Conservation (phyloP, 345 rosid species). For the Trapa bicornis region DNA sequence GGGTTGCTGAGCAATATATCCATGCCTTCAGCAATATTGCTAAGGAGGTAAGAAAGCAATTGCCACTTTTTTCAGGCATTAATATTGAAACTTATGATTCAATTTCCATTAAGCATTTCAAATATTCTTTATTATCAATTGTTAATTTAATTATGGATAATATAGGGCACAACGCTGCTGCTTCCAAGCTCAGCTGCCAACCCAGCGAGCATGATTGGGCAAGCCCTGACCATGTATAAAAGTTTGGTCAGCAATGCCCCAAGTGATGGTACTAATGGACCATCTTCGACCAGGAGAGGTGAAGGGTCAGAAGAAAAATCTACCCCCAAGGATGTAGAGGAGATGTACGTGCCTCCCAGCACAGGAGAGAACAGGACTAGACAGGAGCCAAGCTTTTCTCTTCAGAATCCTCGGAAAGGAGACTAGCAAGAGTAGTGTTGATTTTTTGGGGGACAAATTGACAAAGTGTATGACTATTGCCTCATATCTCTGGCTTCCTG, state of each 20-base stretch:
- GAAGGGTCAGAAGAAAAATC: slow-evolving; percentile 14
- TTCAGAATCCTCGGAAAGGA: slow-evolving; percentile 36
- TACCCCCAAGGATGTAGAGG: slow-evolving; percentile 15
- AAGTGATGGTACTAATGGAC: slow-evolving; percentile 12
- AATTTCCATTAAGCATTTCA: background rate
- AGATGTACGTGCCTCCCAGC: slow-evolving; percentile 11
- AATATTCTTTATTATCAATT: background rate
- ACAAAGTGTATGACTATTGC: background rate
- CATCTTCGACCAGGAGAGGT: slow-evolving; percentile 12
- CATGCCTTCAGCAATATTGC: slow-evolving; percentile 81
- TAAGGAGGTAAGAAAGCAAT: slow-evolving; percentile 44
- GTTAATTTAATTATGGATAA: background rate
- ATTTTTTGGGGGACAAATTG: background rate
- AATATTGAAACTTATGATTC: too few relatives aligned
- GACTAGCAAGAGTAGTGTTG: slow-evolving; percentile 8
- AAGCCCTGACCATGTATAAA: slow-evolving; percentile 70
- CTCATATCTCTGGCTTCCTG: background rate
- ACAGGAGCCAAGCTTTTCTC: slow-evolving; percentile 37
- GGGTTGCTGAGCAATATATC: slow-evolving; percentile 72
- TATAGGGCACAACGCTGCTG: slow-evolving; percentile 77
- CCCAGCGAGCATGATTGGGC: slow-evolving; percentile 67
- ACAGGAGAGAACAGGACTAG: slow-evolving; percentile 10
- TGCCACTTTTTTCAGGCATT: too few relatives aligned
- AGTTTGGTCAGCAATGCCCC: slow-evolving; percentile 36
- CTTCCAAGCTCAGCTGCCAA: slow-evolving; percentile 61